Conservation (phyloP, 441 rosid genomes). For the Gossypium aridum region DNA sequence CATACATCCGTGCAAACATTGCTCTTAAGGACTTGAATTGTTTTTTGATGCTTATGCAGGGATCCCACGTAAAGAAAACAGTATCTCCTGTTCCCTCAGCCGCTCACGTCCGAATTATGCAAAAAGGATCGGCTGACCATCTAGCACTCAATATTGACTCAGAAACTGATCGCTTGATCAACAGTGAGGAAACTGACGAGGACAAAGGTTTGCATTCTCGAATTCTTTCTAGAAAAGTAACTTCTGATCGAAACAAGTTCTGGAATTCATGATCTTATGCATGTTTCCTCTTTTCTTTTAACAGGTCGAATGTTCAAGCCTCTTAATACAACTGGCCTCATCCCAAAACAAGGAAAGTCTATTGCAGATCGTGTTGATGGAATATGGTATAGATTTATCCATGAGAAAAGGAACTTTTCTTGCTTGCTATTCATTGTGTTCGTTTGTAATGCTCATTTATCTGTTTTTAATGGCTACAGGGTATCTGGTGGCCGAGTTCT, state of each 20-base stretch:
- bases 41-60: conserved; percentile 40
- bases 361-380: conserved; percentile 88
- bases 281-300: conserved; percentile 5
- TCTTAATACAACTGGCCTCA: conserved; percentile 75
- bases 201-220: conserved; percentile 61
- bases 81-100: conserved; percentile 60
- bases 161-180: conserved; percentile 58
- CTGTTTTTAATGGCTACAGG: conserved; percentile 38
- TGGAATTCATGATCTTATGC: neutral
- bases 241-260: neutral
- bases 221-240: neutral
- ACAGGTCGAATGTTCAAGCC: conserved; percentile 89
- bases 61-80: conserved; percentile 39
- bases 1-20: neutral
- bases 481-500: conserved; percentile 84
- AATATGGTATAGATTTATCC: conserved; percentile 52
- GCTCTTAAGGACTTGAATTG: conserved; percentile 5
- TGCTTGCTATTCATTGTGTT: neutral
- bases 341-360: conserved; percentile 83
- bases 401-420: neutral
- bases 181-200: conserved; percentile 54
- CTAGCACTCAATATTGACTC: conserved; percentile 70
- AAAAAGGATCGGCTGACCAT: conserved; percentile 87
- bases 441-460: neutral
- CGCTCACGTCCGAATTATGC: conserved; percentile 70